These are phyloP conservation scores for Lecanicillium sp. DNA, from an alignment of 2,329 filamentous ascomycete genomes.

Conservation along the genomic window DNA sequence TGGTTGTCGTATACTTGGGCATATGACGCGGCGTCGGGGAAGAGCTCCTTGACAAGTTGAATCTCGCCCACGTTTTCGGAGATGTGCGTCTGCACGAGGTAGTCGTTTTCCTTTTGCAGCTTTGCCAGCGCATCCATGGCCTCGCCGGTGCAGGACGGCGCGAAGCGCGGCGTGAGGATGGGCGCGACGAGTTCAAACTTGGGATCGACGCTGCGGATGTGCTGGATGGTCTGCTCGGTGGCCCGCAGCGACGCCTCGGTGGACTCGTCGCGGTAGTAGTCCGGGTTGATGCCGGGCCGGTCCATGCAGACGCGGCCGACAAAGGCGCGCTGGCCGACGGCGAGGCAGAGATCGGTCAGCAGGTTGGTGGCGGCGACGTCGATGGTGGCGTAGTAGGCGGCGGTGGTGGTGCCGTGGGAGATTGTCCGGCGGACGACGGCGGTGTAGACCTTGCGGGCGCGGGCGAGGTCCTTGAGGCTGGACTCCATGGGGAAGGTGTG, in stretches of 20 bases:
- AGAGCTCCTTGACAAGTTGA: constrained; percentile 61
- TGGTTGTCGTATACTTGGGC: constrained; percentile 71
- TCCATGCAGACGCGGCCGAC: constrained; percentile 97
- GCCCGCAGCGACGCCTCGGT: constrained; percentile 49
- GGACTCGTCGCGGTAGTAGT: constrained; percentile 72
- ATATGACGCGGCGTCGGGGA: constrained; percentile 61
- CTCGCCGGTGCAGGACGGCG: constrained; percentile 52
- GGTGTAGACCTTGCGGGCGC: constrained; percentile 67
- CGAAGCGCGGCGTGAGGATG: constrained; percentile 72
- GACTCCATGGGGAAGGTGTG: constrained; percentile 94
- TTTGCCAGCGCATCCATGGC: constrained; percentile 59
- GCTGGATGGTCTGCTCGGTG: constrained; percentile 54
- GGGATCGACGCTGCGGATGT: constrained; percentile 65
- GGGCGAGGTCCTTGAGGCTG: constrained; percentile 57
- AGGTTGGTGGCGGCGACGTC: constrained; percentile 86
- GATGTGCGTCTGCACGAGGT: constrained; percentile 84
- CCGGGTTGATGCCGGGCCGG: constrained; percentile 55
- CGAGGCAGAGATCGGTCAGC: constrained; percentile 76
- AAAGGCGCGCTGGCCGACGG: constrained; percentile 78
- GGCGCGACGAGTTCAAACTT: constrained; percentile 60
- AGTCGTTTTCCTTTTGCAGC: constrained; percentile 54
- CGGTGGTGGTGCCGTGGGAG: constrained; percentile 85
- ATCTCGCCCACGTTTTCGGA: constrained; percentile 76
- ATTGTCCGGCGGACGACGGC: constrained; percentile 75
- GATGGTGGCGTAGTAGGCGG: constrained; percentile 90